Evolutionary conservation across 2,329 filamentous ascomycete species (phyloP), one percentile per base, ranked within the genome.

Genomic region (Aspergillus sp.): DNA sequence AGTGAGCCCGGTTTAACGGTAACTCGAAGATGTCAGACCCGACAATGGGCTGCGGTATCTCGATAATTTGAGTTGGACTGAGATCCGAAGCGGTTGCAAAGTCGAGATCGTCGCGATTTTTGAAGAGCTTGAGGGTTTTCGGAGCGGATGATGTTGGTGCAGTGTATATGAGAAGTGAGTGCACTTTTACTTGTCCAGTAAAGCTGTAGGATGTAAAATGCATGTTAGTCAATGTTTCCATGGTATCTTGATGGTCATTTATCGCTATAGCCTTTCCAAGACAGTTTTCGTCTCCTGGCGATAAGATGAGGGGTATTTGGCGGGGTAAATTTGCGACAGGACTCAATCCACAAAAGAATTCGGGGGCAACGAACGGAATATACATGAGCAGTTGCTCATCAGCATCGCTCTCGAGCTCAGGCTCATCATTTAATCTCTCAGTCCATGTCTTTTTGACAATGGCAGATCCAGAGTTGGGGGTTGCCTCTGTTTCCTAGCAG

Each of bases 381-480:
- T 85, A 84, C 77, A 98, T 88, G 44, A 98, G 72, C n/a, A 98
- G 69, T 72, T 98, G 90, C 72, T 95, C 90, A 64, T 97, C 93
- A 0, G 85, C 83, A 62, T 94, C 88, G 61, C 89, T 95, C 58
- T 78, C 80, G 28, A 98, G 76, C 69, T 94, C 86, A 0, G 90
- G 88, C 56, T 81, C 71, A 3, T 77, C 66, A 11, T 81, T 67
- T 47, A 96, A 67, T 43, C 93, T 76, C 68, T 97, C 85, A 5
- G 79, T 78, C 90, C 90, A 98, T 44, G 90, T 88, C 76, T 98
- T 98, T 70, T 89, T 83, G 31, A 94, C 81, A 28, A 97, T 78
- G 1, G 79, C 80, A 53, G 80, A 79, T 12, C 90, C 93, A 1
- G 83, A 78, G 46, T 83, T 79, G 6, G 81, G 71, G 10, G 69